Conservation (phyloP, 1,139 yeast species). For the Hyphopichia pseudoburtonii region DNA sequence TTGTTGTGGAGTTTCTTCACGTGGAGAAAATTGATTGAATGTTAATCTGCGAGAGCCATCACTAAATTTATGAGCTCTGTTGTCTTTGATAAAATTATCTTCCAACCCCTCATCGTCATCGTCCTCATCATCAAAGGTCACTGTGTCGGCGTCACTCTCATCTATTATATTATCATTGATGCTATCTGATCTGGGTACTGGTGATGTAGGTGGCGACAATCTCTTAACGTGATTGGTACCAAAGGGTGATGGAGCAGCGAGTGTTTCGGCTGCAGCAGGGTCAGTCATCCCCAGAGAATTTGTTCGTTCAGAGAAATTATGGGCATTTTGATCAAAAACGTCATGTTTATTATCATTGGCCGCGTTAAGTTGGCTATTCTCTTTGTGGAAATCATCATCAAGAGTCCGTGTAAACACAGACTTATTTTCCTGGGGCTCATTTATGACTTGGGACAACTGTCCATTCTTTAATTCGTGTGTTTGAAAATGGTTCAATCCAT, state of each 20-base stretch:
- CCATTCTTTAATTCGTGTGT: not conserved
- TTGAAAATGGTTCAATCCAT: not conserved
- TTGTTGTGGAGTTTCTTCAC: too few relatives aligned
- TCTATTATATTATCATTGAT: not conserved
- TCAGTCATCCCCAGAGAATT: not conserved
- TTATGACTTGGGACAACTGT: not conserved
- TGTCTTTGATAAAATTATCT: not conserved
- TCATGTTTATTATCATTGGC: too few relatives aligned
- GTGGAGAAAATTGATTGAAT: too few relatives aligned
- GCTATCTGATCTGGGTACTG: not conserved
- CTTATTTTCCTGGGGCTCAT: not conserved
- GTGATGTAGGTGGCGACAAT: slow-evolving; percentile 1
- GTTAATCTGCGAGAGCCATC: too few relatives aligned
- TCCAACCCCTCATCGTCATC: not conserved
- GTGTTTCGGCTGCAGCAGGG: not conserved
- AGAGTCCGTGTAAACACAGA: not conserved
- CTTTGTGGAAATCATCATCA: too few relatives aligned
- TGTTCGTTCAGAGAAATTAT: not conserved
- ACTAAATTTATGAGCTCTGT: not conserved
- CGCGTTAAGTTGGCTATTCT: too few relatives aligned
- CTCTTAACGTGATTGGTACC: not conserved
- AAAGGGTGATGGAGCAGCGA: not conserved
- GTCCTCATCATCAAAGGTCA: slow-evolving; percentile 18
- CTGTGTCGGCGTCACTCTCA: slow-evolving; percentile 12
- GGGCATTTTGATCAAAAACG: not conserved